Percentiles rank a stretch among this genome's conserved stretches.
Evolutionary conservation across 176 grass and related monocot species (phyloP).

Genomic region (Eragrostis nindensis): DNA sequence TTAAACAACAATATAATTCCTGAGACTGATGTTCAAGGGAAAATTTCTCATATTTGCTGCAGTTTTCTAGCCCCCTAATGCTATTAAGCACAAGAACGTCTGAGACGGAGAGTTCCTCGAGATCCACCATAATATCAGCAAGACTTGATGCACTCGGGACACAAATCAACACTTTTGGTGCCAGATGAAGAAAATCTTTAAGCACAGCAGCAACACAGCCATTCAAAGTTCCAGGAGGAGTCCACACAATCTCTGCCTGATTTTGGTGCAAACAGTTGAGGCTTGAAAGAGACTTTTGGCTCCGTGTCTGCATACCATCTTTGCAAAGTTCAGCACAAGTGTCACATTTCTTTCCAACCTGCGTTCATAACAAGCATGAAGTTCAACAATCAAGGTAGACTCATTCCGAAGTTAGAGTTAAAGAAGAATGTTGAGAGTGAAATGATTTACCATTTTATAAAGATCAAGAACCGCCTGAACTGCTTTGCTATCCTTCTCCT

Average conservation of each 20-base stretch:
- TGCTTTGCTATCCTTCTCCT: background rate
- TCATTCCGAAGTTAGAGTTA: background rate
- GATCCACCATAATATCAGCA: background rate
- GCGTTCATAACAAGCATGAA: background rate
- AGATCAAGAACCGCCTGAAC: no score
- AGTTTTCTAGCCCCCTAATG: background rate
- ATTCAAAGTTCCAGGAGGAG: background rate
- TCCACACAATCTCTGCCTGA: no score
- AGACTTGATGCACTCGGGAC: background rate
- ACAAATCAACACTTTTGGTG: background rate
- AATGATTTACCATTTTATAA: no score
- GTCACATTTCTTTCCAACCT: background rate
- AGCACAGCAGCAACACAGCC: background rate
- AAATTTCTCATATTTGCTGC: background rate
- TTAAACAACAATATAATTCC: background rate
- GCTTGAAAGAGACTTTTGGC: background rate
- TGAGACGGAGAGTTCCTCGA: background rate
- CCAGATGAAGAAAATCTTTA: no score
- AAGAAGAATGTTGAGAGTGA: background rate
- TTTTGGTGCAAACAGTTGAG: no score
- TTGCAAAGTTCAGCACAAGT: background rate
- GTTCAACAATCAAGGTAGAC: background rate
- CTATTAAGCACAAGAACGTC: background rate
- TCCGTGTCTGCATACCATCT: background rate
- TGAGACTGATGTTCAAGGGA: background rate